Evolutionary conservation across 2,329 filamentous ascomycete genomes (phyloP).

Genomic region (Magnaporthiopsis poae): DNA sequence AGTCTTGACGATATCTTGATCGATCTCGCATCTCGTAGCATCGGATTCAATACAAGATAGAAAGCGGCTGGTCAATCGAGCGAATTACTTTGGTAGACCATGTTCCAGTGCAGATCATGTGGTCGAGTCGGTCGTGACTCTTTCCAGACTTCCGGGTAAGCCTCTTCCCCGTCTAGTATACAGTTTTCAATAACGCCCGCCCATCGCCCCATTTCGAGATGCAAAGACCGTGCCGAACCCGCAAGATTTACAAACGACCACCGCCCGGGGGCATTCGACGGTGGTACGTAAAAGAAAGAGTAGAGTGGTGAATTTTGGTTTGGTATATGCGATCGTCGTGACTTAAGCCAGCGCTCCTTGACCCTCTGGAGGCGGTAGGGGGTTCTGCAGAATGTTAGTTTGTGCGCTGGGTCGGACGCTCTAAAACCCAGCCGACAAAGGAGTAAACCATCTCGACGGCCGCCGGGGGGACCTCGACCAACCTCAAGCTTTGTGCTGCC

Average conservation of each 20-base stretch:
- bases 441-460: background rate
- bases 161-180: background rate
- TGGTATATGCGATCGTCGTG: background rate
- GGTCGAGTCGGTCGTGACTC: background rate
- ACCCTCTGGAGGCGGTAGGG: conserved; percentile 9
- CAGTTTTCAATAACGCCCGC: conserved; percentile 1
- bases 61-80: background rate
- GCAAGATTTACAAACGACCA: background rate
- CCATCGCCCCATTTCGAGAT: background rate
- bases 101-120: no score
- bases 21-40: background rate
- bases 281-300: background rate
- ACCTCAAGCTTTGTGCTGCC: conserved; percentile 78
- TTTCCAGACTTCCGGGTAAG: background rate
- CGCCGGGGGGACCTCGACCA: conserved; percentile 17
- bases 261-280: background rate
- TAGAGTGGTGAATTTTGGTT: conserved; percentile 8
- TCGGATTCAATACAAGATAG: background rate
- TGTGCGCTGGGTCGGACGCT: no score
- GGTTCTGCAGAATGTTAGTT: conserved; percentile 1
- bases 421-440: no score
- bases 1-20: background rate
- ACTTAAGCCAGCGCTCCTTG: conserved; percentile 6
- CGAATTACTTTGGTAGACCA: background rate
- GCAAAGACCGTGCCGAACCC: background rate